A percentile compares a stretch with the other conserved stretches of the same genome.
Evolutionary conservation across 148 eudicot genomes (phyloP).

Genomic region (Rhododendron molle): DNA sequence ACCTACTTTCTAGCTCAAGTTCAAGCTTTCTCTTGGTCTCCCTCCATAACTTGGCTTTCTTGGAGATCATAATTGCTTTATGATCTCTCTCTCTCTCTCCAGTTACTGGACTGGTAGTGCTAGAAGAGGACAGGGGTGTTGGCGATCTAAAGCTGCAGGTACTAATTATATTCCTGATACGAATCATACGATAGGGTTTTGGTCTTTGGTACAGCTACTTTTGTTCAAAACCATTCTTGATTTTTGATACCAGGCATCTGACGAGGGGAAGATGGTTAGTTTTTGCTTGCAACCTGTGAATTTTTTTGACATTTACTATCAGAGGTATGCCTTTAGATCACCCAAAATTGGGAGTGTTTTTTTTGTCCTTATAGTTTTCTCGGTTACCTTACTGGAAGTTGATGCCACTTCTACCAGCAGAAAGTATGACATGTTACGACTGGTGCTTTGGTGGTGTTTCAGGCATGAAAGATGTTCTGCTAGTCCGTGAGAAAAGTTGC

Average conservation of each 20-base stretch:
- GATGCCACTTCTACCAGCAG: not conserved
- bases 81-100: not conserved
- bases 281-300: not conserved
- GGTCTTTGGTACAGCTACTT: not conserved
- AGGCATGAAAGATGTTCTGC: not conserved
- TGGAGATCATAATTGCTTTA: not conserved
- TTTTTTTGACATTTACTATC: not conserved
- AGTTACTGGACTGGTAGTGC: not conserved
- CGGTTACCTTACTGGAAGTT: not conserved
- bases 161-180: not conserved
- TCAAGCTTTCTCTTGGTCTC: not conserved
- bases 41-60: not conserved
- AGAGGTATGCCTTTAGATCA: slow-evolving; percentile 2
- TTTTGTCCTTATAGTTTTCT: not conserved
- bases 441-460: not conserved
- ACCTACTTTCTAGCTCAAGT: not conserved
- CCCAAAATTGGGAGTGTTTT: not conserved
- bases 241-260: not conserved
- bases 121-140: not conserved
- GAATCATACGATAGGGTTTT: not conserved
- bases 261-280: too few species aligned
- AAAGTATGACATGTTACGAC: not conserved
- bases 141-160: not conserved
- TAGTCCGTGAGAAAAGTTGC: not conserved
- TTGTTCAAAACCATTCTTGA: not conserved